Conservation (phyloP, 2,329 filamentous ascomycete species). For the Penicillium sp. region DNA sequence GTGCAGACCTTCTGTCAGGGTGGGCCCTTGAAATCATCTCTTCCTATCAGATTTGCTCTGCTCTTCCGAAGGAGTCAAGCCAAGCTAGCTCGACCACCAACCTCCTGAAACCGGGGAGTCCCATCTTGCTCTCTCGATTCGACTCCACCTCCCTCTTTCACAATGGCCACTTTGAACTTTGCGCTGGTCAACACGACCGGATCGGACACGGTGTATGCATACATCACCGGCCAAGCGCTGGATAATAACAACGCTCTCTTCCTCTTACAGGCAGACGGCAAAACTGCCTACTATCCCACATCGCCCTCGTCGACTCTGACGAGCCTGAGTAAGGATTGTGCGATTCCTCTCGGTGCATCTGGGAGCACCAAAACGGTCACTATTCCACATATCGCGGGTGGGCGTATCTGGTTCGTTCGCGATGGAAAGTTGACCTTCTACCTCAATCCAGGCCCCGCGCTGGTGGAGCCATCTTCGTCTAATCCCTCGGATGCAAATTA, state of each 20-base stretch:
- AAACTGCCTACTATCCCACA: conserved; percentile 66
- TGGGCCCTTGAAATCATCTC: not conserved
- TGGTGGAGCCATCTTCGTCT: conserved; percentile 75
- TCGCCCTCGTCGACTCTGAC: conserved; percentile 58
- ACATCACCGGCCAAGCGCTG: conserved; percentile 70
- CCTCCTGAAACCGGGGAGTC: not conserved
- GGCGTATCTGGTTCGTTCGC: conserved; percentile 72
- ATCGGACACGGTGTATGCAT: conserved; percentile 66
- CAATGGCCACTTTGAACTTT: conserved; percentile 58
- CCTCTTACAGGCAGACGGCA: conserved; percentile 68
- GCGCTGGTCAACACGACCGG: conserved; percentile 68
- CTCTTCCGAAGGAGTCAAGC: not conserved
- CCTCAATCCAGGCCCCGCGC: conserved; percentile 69
- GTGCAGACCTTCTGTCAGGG: not conserved
- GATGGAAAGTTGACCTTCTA: conserved; percentile 67
- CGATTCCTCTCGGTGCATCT: conserved; percentile 66
- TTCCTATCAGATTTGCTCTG: conserved; percentile 5
- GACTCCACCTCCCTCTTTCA: not conserved
- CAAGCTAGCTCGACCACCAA: conserved; percentile 3
- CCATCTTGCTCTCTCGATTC: not conserved
- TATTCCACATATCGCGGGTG: conserved; percentile 72
- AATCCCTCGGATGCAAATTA: conserved; percentile 69
- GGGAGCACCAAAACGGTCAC: conserved; percentile 64
- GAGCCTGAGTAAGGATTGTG: conserved; percentile 61
- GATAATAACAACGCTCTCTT: conserved; percentile 64